Conservation (phyloP, 176 grass and related monocot species). For the Secale cereale region DNA sequence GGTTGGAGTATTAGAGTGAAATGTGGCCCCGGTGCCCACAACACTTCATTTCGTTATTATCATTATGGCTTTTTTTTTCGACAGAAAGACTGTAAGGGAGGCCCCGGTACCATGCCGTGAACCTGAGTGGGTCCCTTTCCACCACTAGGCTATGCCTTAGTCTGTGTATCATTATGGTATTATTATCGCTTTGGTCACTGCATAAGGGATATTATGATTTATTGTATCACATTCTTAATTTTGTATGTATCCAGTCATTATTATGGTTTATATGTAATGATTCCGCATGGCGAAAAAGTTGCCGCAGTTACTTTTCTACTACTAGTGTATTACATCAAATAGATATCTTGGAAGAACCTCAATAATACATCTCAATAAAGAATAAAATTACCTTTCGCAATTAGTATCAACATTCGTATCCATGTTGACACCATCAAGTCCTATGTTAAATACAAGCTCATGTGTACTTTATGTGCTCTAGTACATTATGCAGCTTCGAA, state of each 20-base stretch:
- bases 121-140: too few relatives aligned
- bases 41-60: neutral
- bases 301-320: neutral
- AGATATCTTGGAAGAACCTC: neutral
- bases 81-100: too few relatives aligned
- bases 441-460: slow-evolving; percentile 24
- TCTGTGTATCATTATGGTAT: neutral
- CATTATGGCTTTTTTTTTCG: too few relatives aligned
- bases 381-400: slow-evolving; percentile 40
- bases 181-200: neutral
- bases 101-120: too few relatives aligned
- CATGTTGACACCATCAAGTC: slow-evolving; percentile 20
- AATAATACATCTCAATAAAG: neutral
- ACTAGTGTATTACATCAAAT: neutral
- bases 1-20: neutral
- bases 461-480: slow-evolving; percentile 50
- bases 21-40: neutral
- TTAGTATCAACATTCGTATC: slow-evolving; percentile 20
- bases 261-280: neutral
- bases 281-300: neutral
- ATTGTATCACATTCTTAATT: neutral
- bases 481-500: slow-evolving; percentile 59
- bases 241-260: neutral
- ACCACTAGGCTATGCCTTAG: too few relatives aligned
- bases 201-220: neutral